Percentiles rank a stretch among this genome's conserved stretches.
Conservation (phyloP, 2,329 filamentous ascomycete genomes). For the Byssochlamys sp. region DNA sequence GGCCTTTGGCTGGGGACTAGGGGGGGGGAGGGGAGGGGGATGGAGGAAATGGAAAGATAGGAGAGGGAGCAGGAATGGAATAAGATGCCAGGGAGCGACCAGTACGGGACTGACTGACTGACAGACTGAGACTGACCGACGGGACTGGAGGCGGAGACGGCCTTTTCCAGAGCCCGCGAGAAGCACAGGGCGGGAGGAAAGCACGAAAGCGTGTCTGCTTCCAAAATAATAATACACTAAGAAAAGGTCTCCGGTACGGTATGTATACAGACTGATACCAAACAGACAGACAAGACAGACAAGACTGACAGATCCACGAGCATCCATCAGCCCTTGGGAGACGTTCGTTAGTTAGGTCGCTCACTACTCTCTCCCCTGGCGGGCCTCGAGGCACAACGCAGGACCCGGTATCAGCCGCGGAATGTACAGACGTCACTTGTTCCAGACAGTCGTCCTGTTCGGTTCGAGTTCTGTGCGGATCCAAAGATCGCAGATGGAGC, state of each 20-base stretch:
- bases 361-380: background rate
- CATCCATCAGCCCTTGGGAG: background rate
- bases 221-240: background rate
- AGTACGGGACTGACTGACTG: background rate
- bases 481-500: conserved; percentile 1
- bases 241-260: background rate
- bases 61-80: conserved; percentile 14
- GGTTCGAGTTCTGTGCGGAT: background rate
- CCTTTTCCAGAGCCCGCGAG: background rate
- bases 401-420: background rate
- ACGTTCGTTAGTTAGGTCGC: background rate
- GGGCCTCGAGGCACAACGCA: background rate
- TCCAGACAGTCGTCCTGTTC: background rate
- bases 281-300: too few species aligned
- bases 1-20: conserved; percentile 15
- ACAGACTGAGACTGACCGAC: too few species aligned
- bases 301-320: too few species aligned
- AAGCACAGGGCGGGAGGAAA: background rate
- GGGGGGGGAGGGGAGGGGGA: conserved; percentile 9
- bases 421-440: background rate
- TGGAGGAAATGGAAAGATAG: conserved; percentile 9
- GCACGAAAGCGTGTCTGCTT: conserved; percentile 2
- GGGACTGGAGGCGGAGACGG: background rate
- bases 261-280: too few species aligned
- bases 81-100: conserved; percentile 20